phyloP scores from a whole-genome alignment of 768 basidiomycete genomes.

The Boletus vinaceobasis region DNA sequence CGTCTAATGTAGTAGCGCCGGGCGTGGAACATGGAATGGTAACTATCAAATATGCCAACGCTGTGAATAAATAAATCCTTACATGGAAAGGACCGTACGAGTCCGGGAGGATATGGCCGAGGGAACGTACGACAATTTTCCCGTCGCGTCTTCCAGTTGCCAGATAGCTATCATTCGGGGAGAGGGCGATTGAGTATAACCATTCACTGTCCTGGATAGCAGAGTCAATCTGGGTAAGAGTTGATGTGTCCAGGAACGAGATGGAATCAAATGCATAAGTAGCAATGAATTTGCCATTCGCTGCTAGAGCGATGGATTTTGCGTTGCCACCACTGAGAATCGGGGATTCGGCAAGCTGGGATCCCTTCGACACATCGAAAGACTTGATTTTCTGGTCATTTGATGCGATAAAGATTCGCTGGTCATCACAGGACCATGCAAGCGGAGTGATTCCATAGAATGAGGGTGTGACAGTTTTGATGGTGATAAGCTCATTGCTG shows the following conservation, averaged over 20 bases:
- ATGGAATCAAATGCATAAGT: background rate
- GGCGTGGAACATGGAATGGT: too few species aligned
- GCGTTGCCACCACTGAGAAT: fast-evolving
- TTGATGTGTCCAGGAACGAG: background rate
- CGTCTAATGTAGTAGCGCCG: too few species aligned
- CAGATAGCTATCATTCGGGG: background rate
- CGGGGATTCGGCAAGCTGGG: background rate
- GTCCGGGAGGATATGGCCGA: conserved; percentile 4
- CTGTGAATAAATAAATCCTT: background rate
- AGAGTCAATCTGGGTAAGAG: background rate
- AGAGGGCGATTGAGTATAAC: background rate
- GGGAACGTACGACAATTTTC: background rate
- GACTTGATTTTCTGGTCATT: background rate
- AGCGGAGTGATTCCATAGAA: background rate
- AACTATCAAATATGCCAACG: too few species aligned
- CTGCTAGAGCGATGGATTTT: background rate
- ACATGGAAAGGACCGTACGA: background rate
- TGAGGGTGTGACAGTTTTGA: too few species aligned
- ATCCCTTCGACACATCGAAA: background rate
- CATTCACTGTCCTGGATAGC: background rate
- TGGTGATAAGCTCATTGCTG: too few species aligned
- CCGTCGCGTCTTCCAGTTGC: background rate
- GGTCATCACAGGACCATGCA: background rate
- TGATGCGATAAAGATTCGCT: background rate
- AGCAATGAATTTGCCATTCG: background rate